Percentiles rank a stretch among this genome's conserved stretches.
Evolutionary conservation across 306 rosid species (phyloP).

Genomic region (Begonia loranthoides): DNA sequence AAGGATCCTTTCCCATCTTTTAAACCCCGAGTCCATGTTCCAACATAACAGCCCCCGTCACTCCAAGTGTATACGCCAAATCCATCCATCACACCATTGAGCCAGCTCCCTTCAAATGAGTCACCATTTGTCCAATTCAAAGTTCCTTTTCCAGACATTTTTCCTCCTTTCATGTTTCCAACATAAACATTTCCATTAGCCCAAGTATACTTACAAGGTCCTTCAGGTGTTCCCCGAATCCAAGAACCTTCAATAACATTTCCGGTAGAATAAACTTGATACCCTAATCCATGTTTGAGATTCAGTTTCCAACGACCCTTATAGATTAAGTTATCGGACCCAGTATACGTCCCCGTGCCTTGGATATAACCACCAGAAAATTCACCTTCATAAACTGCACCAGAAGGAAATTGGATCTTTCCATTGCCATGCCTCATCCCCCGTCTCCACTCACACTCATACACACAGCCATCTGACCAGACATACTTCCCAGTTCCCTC

Average conservation of each 20-base stretch:
- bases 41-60: slow-evolving; percentile 93
- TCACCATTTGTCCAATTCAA: slow-evolving; percentile 85
- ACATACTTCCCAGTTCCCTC: slow-evolving; percentile 79
- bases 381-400: slow-evolving; percentile 71
- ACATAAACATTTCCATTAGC: slow-evolving; percentile 75
- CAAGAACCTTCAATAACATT: slow-evolving; percentile 91
- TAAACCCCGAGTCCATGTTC: slow-evolving; percentile 88
- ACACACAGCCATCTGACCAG: slow-evolving; percentile 84
- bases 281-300: slow-evolving; percentile 88
- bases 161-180: slow-evolving; percentile 94
- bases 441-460: slow-evolving; percentile 93
- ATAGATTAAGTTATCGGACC: slow-evolving; percentile 44
- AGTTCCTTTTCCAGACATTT: slow-evolving; percentile 95
- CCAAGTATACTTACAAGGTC: slow-evolving; percentile 98
- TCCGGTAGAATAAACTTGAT: slow-evolving; percentile 78
- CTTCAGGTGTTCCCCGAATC: slow-evolving; percentile 93
- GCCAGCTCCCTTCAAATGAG: slow-evolving; percentile 92
- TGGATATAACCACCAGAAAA: slow-evolving; percentile 84
- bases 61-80: slow-evolving; percentile 87
- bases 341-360: slow-evolving; percentile 65
- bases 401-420: slow-evolving; percentile 59
- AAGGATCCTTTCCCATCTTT: slow-evolving; percentile 96
- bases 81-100: slow-evolving; percentile 91
- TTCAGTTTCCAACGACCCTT: slow-evolving; percentile 92
- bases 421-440: slow-evolving; percentile 92